Evolutionary conservation across 2,329 filamentous ascomycete species (phyloP).

Genomic region (Scedosporium aurantiacum): DNA sequence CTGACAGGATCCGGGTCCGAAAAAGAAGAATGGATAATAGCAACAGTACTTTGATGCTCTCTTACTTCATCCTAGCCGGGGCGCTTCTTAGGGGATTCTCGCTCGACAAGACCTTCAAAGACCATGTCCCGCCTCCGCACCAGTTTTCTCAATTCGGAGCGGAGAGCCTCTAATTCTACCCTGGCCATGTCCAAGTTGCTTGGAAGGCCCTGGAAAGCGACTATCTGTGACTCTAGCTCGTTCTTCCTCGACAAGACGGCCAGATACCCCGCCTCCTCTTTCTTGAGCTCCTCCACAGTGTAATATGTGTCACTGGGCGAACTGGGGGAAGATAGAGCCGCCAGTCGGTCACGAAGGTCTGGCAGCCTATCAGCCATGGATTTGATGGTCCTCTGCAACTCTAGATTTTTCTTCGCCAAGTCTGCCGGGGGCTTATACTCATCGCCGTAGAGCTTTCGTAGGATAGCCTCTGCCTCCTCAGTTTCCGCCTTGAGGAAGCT

Average conservation of each 20-base stretch:
- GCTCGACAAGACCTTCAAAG: slow-evolving; percentile 62
- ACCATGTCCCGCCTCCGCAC: slow-evolving; percentile 56
- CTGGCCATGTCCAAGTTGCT: slow-evolving; percentile 59
- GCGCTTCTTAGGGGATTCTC: slow-evolving; percentile 23
- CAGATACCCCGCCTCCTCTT: slow-evolving; percentile 47
- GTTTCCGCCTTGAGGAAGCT: slow-evolving; percentile 43
- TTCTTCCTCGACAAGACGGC: slow-evolving; percentile 46
- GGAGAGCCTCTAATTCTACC: slow-evolving; percentile 56
- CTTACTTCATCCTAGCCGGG: not conserved
- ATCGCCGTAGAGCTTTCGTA: slow-evolving; percentile 30
- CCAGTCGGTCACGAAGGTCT: slow-evolving; percentile 33
- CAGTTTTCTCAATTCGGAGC: slow-evolving; percentile 50
- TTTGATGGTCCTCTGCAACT: slow-evolving; percentile 62
- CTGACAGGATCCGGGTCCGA: no score
- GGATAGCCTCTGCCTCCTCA: slow-evolving; percentile 24
- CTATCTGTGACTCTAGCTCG: slow-evolving; percentile 50
- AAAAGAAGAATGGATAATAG: slow-evolving; percentile 1
- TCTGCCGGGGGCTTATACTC: slow-evolving; percentile 44
- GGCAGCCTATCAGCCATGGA: slow-evolving; percentile 9
- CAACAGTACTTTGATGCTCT: not conserved
- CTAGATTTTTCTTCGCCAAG: slow-evolving; percentile 59
- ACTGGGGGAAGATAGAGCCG: slow-evolving; percentile 23
- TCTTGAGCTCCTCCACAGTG: slow-evolving; percentile 46
- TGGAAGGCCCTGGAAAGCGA: slow-evolving; percentile 60
- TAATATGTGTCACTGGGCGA: slow-evolving; percentile 23